These are phyloP conservation scores for Claviceps fusiformis DNA, from an alignment of 2,329 filamentous ascomycete genomes.

Conservation along the genomic window DNA sequence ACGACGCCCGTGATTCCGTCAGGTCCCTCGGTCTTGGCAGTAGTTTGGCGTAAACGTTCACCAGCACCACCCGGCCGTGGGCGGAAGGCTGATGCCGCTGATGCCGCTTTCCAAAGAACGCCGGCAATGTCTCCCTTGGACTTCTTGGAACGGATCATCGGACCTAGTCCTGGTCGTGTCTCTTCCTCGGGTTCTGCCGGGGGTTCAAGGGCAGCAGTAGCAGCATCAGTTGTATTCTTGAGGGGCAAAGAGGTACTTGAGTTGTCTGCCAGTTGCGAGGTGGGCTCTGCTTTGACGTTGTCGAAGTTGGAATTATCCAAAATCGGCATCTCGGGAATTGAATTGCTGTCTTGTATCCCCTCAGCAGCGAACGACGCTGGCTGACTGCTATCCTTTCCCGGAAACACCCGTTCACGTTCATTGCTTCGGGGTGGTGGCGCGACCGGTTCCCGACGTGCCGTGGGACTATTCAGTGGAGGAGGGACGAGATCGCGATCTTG, in stretches of 20 bases:
- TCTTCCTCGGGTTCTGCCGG: conserved; percentile 20
- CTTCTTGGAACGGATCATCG: conserved; percentile 77
- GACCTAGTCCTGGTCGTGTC: conserved; percentile 62
- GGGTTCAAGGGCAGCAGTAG: conserved; percentile 12
- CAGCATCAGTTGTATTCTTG: conserved; percentile 16
- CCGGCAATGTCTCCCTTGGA: conserved; percentile 61
- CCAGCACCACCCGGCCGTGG: conserved; percentile 78
- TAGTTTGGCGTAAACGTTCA: conserved; percentile 56
- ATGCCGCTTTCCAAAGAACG: conserved; percentile 61
- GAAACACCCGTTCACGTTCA: conserved; percentile 32
- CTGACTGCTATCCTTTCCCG: conserved; percentile 27
- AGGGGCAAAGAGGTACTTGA: conserved; percentile 13
- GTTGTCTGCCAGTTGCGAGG: conserved; percentile 5
- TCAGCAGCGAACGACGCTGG: background rate
- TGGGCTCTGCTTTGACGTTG: conserved; percentile 4
- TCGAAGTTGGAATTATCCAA: conserved; percentile 6
- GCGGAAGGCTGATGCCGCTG: conserved; percentile 52
- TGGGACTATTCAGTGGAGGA: conserved; percentile 41
- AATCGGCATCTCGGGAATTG: conserved; percentile 11
- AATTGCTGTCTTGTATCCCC: conserved; percentile 14
- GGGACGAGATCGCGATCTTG: conserved; percentile 43
- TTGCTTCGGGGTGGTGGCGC: conserved; percentile 38
- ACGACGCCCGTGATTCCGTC: conserved; percentile 87
- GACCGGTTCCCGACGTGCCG: conserved; percentile 28
- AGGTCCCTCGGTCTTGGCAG: conserved; percentile 51